Evolutionary conservation across 805 yeast genomes (phyloP).

Genomic region (Zygosaccharomyces lentus): DNA sequence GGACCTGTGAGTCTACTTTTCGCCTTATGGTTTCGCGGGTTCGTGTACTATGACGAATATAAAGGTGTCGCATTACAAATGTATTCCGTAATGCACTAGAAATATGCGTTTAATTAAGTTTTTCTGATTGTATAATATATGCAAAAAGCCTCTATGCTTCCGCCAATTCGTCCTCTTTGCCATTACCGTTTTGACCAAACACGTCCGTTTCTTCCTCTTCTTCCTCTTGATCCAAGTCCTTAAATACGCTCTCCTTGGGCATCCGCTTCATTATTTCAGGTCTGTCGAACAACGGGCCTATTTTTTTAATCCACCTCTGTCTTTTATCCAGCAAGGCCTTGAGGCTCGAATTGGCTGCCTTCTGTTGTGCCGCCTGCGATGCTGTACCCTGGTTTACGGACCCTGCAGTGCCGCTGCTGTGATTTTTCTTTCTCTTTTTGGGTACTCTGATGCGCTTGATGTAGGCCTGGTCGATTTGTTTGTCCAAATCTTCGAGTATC

Average conservation of each 20-base stretch:
- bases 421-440: conserved; percentile 42
- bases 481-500: conserved; percentile 88
- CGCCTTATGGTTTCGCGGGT: not conserved
- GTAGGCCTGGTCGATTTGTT: conserved; percentile 94
- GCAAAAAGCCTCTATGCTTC: conserved; percentile 9
- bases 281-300: conserved; percentile 78
- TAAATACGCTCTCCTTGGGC: conserved; percentile 60
- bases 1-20: not conserved
- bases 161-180: conserved; percentile 31
- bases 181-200: conserved; percentile 26
- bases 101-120: too few relatives aligned
- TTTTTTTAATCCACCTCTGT: conserved; percentile 78
- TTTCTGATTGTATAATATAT: not conserved
- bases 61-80: not conserved
- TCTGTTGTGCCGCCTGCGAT: conserved; percentile 49
- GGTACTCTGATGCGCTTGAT: conserved; percentile 74
- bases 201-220: conserved; percentile 41
- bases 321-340: conserved; percentile 81
- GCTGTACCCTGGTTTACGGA: conserved; percentile 30
- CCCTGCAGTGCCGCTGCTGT: conserved; percentile 16
- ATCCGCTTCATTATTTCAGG: conserved; percentile 69
- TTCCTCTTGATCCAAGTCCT: conserved; percentile 36
- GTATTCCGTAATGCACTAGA: too few relatives aligned
- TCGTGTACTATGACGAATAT: not conserved
- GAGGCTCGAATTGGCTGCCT: conserved; percentile 73